Evolutionary conservation across 129 eudicot species (phyloP).

Genomic region (Scalesia atractyloides): DNA sequence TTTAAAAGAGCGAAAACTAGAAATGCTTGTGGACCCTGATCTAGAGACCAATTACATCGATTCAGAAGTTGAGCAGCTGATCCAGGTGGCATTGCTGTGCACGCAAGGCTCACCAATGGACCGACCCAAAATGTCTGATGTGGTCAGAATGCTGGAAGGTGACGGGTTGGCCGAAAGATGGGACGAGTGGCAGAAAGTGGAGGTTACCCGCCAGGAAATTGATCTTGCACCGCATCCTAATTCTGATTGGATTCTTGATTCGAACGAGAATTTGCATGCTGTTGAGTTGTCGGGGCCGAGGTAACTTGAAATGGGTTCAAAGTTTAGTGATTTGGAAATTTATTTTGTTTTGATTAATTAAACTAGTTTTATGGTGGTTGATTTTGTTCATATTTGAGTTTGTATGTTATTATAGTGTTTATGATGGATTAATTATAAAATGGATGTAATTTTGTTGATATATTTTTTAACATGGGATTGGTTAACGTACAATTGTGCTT

Average conservation of each 20-base stretch:
- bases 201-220: constrained; percentile 70
- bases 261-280: constrained; percentile 71
- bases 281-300: constrained; percentile 85
- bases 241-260: constrained; percentile 82
- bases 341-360: too few relatives aligned
- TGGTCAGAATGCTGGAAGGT: constrained; percentile 90
- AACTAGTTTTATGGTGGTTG: too few relatives aligned
- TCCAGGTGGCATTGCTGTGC: constrained; percentile 79
- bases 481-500: too few relatives aligned
- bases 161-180: constrained; percentile 88
- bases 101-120: constrained; percentile 82
- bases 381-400: too few relatives aligned
- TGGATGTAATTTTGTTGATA: too few relatives aligned
- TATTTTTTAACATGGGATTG: too few relatives aligned
- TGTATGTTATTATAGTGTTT: too few relatives aligned
- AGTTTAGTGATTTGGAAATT: too few relatives aligned
- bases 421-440: too few relatives aligned
- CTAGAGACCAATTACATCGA: constrained; percentile 64
- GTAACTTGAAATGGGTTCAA: constrained; percentile 21
- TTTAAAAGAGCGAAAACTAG: constrained; percentile 71
- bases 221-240: constrained; percentile 64
- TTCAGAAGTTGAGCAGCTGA: constrained; percentile 72
- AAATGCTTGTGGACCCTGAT: constrained; percentile 85
- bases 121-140: constrained; percentile 91
- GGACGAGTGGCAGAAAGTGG: constrained; percentile 97